Conservation (phyloP, 2,329 filamentous ascomycete genomes). For the Lecanicillium sp. region DNA sequence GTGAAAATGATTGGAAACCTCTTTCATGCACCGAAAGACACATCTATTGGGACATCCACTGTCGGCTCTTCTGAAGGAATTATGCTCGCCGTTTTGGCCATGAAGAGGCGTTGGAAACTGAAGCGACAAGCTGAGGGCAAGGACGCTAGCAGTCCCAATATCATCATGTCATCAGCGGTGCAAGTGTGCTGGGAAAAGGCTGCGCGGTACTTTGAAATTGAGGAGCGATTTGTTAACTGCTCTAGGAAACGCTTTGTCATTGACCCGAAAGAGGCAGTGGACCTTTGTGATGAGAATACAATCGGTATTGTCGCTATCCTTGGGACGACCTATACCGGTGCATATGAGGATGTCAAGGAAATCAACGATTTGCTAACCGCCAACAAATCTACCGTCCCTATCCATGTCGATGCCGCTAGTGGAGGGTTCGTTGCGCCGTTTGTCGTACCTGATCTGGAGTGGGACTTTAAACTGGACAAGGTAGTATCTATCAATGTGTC, state of each 20-base stretch:
- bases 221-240: slow-evolving; percentile 73
- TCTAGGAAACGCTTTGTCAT: slow-evolving; percentile 54
- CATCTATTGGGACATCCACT: slow-evolving; percentile 77
- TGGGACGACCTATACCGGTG: slow-evolving; percentile 89
- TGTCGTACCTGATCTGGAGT: slow-evolving; percentile 71
- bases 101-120: slow-evolving; percentile 94
- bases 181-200: slow-evolving; percentile 98
- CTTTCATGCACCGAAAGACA: slow-evolving; percentile 69
- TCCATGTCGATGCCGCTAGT: slow-evolving; percentile 88
- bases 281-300: slow-evolving; percentile 58
- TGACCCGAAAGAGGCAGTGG: slow-evolving; percentile 53
- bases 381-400: slow-evolving; percentile 69
- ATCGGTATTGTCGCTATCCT: slow-evolving; percentile 92
- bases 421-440: slow-evolving; percentile 94
- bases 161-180: slow-evolving; percentile 92
- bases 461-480: slow-evolving; percentile 86
- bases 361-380: slow-evolving; percentile 82
- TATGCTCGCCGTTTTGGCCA: slow-evolving; percentile 75
- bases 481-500: slow-evolving; percentile 93
- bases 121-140: slow-evolving; percentile 77
- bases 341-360: slow-evolving; percentile 89
- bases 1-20: slow-evolving; percentile 85
- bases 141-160: slow-evolving; percentile 72
- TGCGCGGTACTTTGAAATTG: slow-evolving; percentile 82
- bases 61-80: slow-evolving; percentile 87